A percentile compares a stretch with the other conserved stretches of the same genome.
Conservation (phyloP, 2,329 filamentous ascomycete species). For the Colletotrichum cereale region DNA sequence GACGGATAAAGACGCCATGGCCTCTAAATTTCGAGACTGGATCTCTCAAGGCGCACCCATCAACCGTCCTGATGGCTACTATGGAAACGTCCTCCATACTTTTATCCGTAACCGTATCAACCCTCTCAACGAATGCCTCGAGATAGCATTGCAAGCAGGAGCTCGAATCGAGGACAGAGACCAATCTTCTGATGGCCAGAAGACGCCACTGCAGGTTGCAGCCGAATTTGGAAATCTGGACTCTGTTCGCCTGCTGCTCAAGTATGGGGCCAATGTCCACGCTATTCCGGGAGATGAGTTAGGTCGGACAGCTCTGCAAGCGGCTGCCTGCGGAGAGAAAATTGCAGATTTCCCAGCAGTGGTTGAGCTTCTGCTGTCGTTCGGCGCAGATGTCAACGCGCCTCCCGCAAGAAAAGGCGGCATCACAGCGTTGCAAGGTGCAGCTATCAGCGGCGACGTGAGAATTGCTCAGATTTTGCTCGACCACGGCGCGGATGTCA, state of each 20-base stretch:
- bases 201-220: slow-evolving; percentile 8
- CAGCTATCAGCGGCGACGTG: not conserved
- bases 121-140: fast-evolving
- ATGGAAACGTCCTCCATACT: not conserved
- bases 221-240: not conserved
- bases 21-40: not conserved
- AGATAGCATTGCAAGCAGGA: not conserved
- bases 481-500: not conserved
- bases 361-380: not conserved
- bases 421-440: not conserved
- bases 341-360: too few species aligned
- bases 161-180: slow-evolving; percentile 1
- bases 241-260: not conserved
- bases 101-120: not conserved
- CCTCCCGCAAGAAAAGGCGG: not conserved
- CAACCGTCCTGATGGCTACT: not conserved
- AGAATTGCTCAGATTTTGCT: not conserved
- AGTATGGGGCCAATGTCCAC: not conserved
- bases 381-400: not conserved
- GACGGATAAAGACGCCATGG: not conserved
- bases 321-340: fast-evolving
- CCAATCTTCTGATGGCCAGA: fast-evolving
- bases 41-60: not conserved
- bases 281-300: not conserved
- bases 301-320: slow-evolving; percentile 13